A percentile compares a stretch with the other conserved stretches of the same genome.
phyloP scores from a whole-genome alignment of 164 flowering plant genomes.

The Cinnamomum chago region DNA sequence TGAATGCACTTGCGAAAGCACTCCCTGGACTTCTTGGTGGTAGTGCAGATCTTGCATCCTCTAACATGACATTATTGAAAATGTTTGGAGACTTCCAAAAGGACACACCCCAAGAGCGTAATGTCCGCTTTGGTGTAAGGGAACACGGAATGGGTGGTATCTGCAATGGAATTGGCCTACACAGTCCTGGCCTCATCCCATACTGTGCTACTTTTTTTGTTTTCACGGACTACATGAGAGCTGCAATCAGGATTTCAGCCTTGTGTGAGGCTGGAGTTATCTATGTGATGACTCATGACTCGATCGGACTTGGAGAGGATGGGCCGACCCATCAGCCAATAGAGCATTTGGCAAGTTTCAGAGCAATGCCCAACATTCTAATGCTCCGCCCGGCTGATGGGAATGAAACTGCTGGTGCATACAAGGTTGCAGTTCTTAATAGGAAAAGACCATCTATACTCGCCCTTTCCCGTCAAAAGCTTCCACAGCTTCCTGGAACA shows the following conservation, averaged over 20 bases:
- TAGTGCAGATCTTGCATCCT: conserved; percentile 98
- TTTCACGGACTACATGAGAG: conserved; percentile 98
- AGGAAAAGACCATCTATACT: conserved; percentile 87
- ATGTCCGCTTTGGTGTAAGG: conserved; percentile 88
- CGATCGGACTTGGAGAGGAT: conserved; percentile 98
- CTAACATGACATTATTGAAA: conserved; percentile 94
- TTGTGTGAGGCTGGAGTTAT: conserved; percentile 77
- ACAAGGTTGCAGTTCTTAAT: conserved; percentile 78
- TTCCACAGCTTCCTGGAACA: conserved; percentile 78
- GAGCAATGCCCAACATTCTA: conserved; percentile 96
- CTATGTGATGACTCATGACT: conserved; percentile 98
- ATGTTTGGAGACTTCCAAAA: conserved; percentile 94
- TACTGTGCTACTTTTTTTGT: conserved; percentile 99
- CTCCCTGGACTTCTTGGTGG: conserved; percentile 96
- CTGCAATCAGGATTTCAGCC: conserved; percentile 91
- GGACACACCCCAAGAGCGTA: conserved; percentile 86
- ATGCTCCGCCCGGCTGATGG: conserved; percentile 99
- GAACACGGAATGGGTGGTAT: conserved; percentile 98
- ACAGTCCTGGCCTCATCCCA: conserved; percentile 85
- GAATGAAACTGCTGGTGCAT: conserved; percentile 93
- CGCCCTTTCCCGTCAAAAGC: conserved; percentile 92
- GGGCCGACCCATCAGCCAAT: conserved; percentile 99
- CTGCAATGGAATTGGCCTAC: conserved; percentile 89
- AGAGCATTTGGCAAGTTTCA: conserved; percentile 96
- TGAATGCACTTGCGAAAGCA: conserved; percentile 83